Percentiles rank a stretch among this genome's conserved stretches.
Conservation (phyloP, 768 basidiomycete genomes). For the Hemileccinum rubropunctum region DNA sequence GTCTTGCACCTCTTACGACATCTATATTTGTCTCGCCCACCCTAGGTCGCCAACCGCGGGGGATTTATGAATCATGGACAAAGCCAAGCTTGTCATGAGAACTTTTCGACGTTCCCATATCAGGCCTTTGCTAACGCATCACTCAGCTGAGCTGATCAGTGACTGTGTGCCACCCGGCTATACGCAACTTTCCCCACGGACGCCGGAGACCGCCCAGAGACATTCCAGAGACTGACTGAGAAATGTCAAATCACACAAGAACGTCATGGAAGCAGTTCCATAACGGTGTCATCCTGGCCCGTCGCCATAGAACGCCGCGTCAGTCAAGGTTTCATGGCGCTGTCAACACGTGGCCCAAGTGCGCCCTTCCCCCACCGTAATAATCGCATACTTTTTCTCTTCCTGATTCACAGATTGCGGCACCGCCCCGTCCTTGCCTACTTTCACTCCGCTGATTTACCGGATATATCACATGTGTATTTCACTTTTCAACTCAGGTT, state of each 20-base stretch:
- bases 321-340: conserved; percentile 35
- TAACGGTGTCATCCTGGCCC: conserved; percentile 22
- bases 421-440: conserved; percentile 21
- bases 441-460: conserved; percentile 29
- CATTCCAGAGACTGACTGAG: conserved; percentile 6
- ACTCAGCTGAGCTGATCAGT: conserved; percentile 4
- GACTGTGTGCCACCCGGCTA: conserved; percentile 3
- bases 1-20: conserved; percentile 22
- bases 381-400: conserved; percentile 20
- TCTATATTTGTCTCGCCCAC: conserved; percentile 13
- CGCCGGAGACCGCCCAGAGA: conserved; percentile 11
- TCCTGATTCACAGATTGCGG: conserved; percentile 24
- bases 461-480: conserved; percentile 29
- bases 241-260: conserved; percentile 26
- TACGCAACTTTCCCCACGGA: conserved; percentile 16
- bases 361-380: conserved; percentile 22
- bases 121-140: conserved; percentile 11
- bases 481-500: conserved; percentile 14
- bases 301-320: conserved; percentile 31
- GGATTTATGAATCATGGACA: conserved; percentile 7
- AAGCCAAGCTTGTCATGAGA: not conserved
- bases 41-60: conserved; percentile 13
- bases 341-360: conserved; percentile 33
- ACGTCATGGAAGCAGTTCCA: conserved; percentile 28
- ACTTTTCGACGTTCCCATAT: conserved; percentile 10